Percentiles rank a stretch among this genome's conserved stretches.
phyloP scores from a whole-genome alignment of 768 basidiomycete genomes.

The Suillus decipiens region DNA sequence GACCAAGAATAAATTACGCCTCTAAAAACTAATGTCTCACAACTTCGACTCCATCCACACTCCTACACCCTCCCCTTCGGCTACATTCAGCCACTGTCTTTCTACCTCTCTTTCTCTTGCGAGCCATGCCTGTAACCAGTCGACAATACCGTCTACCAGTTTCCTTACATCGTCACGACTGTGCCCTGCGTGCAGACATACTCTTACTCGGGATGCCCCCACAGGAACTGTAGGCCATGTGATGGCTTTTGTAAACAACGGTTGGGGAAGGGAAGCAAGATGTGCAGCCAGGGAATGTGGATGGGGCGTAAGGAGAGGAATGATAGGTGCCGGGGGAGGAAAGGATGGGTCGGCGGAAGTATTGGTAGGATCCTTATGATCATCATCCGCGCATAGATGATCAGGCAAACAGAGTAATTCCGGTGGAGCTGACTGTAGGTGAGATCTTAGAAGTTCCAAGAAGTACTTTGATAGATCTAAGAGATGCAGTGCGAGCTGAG shows the following conservation, averaged over 20 bases:
- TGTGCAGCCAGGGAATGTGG: conserved; percentile 72
- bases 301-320: conserved; percentile 77
- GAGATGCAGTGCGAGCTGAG: conserved; percentile 34
- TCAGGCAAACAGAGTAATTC: conserved; percentile 29
- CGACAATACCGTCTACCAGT: conserved; percentile 51
- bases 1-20: background rate
- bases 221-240: conserved; percentile 90
- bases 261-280: conserved; percentile 16
- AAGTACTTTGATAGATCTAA: conserved; percentile 31
- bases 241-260: conserved; percentile 72
- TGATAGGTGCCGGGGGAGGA: conserved; percentile 65
- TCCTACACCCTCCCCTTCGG: conserved; percentile 17
- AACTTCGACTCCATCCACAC: conserved; percentile 34
- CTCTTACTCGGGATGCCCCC: conserved; percentile 79
- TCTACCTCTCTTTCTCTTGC: conserved; percentile 7
- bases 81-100: conserved; percentile 17
- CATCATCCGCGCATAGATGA: conserved; percentile 15
- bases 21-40: conserved; percentile 8
- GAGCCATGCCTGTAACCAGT: conserved; percentile 47
- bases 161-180: conserved; percentile 59
- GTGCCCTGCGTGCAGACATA: conserved; percentile 88
- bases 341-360: background rate
- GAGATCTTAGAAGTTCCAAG: conserved; percentile 32
- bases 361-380: background rate
- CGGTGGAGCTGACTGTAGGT: conserved; percentile 31